Conservation (phyloP, 1,139 yeast genomes). For the Hyphopichia wangnamkhiaoensis region DNA sequence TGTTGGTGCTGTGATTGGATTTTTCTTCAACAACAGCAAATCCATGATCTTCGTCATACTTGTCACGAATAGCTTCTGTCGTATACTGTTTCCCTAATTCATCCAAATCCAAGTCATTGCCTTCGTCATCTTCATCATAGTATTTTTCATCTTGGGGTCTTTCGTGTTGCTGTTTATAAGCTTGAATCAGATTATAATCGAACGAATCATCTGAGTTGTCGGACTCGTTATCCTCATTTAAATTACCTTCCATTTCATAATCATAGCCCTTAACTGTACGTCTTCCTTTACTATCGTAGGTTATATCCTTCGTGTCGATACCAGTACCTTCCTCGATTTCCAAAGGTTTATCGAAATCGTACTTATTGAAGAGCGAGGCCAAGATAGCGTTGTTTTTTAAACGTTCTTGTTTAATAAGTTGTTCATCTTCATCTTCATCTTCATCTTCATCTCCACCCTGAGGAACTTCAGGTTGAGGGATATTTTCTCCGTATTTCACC, state of each 20-base stretch:
- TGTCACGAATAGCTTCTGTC: slow-evolving; percentile 28
- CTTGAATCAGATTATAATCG: slow-evolving; percentile 22
- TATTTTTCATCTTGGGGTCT: slow-evolving; percentile 34
- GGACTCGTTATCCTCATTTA: slow-evolving; percentile 18
- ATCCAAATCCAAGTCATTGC: slow-evolving; percentile 33
- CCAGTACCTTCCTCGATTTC: slow-evolving; percentile 37
- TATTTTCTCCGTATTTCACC: no score
- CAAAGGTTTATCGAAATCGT: slow-evolving; percentile 65
- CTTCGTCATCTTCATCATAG: slow-evolving; percentile 49
- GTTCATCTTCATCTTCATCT: slow-evolving; percentile 24
- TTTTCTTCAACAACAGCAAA: slow-evolving; percentile 11
- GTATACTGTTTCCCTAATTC: slow-evolving; percentile 23
- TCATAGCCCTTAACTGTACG: slow-evolving; percentile 34
- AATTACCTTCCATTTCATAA: slow-evolving; percentile 37
- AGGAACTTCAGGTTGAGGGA: slow-evolving; percentile 3
- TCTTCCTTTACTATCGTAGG: slow-evolving; percentile 51
- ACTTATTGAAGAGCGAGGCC: slow-evolving; percentile 50
- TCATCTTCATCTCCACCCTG: slow-evolving; percentile 25
- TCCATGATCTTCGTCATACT: slow-evolving; percentile 29
- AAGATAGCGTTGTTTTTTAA: slow-evolving; percentile 47
- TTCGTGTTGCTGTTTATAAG: slow-evolving; percentile 18
- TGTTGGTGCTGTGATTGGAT: slow-evolving; percentile 13
- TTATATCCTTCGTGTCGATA: slow-evolving; percentile 43
- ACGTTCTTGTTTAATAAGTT: slow-evolving; percentile 29
- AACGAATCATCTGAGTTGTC: slow-evolving; percentile 17